Conservation (phyloP, 2,329 filamentous ascomycete genomes). For the Pseudonectria foliicola region DNA sequence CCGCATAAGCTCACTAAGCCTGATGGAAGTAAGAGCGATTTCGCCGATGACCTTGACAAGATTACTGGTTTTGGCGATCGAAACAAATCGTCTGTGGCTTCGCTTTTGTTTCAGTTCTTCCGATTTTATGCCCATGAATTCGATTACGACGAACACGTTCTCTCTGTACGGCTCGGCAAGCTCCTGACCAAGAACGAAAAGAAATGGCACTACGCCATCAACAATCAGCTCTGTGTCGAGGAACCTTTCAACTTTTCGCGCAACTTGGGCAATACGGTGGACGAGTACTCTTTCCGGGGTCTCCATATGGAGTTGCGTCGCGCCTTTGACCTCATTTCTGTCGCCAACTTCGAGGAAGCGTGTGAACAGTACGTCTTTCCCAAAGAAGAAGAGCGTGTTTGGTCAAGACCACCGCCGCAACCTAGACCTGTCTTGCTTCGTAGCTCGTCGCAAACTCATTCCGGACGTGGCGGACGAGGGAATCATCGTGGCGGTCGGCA, state of each 20-base stretch:
- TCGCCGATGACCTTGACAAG: slow-evolving; percentile 77
- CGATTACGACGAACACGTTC: slow-evolving; percentile 74
- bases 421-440: slow-evolving; percentile 51
- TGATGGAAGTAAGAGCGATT: slow-evolving; percentile 64
- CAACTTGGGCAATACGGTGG: slow-evolving; percentile 92
- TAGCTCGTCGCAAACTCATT: slow-evolving; percentile 54
- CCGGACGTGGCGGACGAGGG: slow-evolving; percentile 40
- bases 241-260: slow-evolving; percentile 88
- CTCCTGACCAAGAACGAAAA: slow-evolving; percentile 77
- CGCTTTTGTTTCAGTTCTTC: slow-evolving; percentile 93
- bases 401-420: slow-evolving; percentile 48
- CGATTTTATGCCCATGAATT: slow-evolving; percentile 90
- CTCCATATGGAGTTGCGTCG: slow-evolving; percentile 83
- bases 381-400: slow-evolving; percentile 65
- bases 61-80: slow-evolving; percentile 66
- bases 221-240: slow-evolving; percentile 87
- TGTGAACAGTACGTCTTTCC: slow-evolving; percentile 87
- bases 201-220: slow-evolving; percentile 72
- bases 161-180: slow-evolving; percentile 79
- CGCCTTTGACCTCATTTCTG: slow-evolving; percentile 75
- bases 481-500: slow-evolving; percentile 44
- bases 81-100: slow-evolving; percentile 76
- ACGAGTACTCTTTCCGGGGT: slow-evolving; percentile 88
- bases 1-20: slow-evolving; percentile 41
- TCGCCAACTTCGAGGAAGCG: slow-evolving; percentile 72